Percentiles rank a stretch among this genome's conserved stretches.
These are phyloP conservation scores for Salinomyces thailandicus DNA, from an alignment of 2,329 filamentous ascomycete genomes.

Conservation along the genomic window DNA sequence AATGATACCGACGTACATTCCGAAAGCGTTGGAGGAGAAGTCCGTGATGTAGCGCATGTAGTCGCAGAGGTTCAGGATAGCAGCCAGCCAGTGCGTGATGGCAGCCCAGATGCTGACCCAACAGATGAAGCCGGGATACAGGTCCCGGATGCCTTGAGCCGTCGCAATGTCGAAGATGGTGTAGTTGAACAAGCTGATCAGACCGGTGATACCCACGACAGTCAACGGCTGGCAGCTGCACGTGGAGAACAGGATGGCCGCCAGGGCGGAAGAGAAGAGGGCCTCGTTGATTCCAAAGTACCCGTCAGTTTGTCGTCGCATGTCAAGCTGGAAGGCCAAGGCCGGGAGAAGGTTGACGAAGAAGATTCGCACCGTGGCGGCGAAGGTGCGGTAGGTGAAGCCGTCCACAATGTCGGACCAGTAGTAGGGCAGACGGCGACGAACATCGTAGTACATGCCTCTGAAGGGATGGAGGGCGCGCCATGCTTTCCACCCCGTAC, in stretches of 20 bases:
- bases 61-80: constrained; percentile 44
- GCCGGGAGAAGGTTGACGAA: constrained; percentile 51
- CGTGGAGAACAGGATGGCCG: constrained; percentile 45
- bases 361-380: constrained; percentile 48
- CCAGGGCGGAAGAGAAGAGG: constrained; percentile 45
- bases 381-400: constrained; percentile 44
- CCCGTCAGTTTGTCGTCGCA: constrained; percentile 44
- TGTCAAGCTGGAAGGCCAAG: constrained; percentile 49
- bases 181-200: constrained; percentile 47
- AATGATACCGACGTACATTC: constrained; percentile 47
- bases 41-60: constrained; percentile 51
- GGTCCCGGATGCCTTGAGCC: constrained; percentile 35
- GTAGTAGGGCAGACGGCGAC: constrained; percentile 45
- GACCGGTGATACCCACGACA: constrained; percentile 47
- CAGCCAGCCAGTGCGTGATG: constrained; percentile 47
- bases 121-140: constrained; percentile 46
- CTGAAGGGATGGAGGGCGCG: constrained; percentile 34
- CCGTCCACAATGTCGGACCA: constrained; percentile 47
- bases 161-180: constrained; percentile 49
- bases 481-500: constrained; percentile 27
- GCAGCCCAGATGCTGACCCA: constrained; percentile 50
- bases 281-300: constrained; percentile 48
- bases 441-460: constrained; percentile 47
- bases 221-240: constrained; percentile 45
- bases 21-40: constrained; percentile 45